phyloP scores from a whole-genome alignment of 2,329 filamentous ascomycete genomes.

The Waltergamsia citrina region DNA sequence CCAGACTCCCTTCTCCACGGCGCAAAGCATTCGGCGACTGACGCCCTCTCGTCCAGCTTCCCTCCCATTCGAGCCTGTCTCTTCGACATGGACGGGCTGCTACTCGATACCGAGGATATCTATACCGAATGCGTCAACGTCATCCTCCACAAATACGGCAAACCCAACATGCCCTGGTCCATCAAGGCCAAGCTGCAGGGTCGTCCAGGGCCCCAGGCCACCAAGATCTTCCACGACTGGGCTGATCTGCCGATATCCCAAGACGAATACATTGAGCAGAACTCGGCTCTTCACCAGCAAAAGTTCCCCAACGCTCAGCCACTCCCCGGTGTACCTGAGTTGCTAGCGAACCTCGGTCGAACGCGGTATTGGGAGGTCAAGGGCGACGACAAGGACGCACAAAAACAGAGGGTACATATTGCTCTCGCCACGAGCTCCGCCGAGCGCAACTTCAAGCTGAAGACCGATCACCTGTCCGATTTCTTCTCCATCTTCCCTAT shows the following conservation, averaged over 20 bases:
- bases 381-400: slow-evolving; percentile 11
- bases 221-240: slow-evolving; percentile 61
- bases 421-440: slow-evolving; percentile 81
- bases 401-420: slow-evolving; percentile 48
- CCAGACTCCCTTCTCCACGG: not conserved
- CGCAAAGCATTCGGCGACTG: not conserved
- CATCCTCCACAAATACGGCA: slow-evolving; percentile 66
- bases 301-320: slow-evolving; percentile 68
- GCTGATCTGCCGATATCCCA: slow-evolving; percentile 70
- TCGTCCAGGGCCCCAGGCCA: slow-evolving; percentile 43
- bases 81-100: slow-evolving; percentile 97
- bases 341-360: slow-evolving; percentile 53
- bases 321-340: slow-evolving; percentile 64
- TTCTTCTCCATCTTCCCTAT: slow-evolving; percentile 57
- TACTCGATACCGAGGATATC: slow-evolving; percentile 85
- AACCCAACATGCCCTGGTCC: slow-evolving; percentile 75
- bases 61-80: slow-evolving; percentile 81
- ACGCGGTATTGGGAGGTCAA: slow-evolving; percentile 39
- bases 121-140: slow-evolving; percentile 81
- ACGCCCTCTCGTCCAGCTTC: slow-evolving; percentile 42
- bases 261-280: slow-evolving; percentile 55
- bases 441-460: slow-evolving; percentile 62
- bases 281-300: slow-evolving; percentile 54
- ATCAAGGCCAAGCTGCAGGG: slow-evolving; percentile 80
- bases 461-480: slow-evolving; percentile 54